phyloP scores from a whole-genome alignment of 495 filamentous ascomycete genomes.

The Mytilinidion resinicola region DNA sequence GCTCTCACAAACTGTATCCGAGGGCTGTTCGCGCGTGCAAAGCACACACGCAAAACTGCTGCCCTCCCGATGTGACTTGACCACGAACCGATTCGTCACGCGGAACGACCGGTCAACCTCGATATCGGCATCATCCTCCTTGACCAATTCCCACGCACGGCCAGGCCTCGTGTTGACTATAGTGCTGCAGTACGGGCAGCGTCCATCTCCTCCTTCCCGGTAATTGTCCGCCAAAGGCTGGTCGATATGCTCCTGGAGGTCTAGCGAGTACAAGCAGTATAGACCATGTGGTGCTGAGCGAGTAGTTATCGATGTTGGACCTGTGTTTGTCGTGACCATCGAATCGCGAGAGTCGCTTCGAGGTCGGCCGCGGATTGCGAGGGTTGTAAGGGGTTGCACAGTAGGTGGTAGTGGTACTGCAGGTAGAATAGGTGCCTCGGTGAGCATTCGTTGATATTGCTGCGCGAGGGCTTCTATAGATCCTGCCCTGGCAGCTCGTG shows the following conservation, averaged over 20 bases:
- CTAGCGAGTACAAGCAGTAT: constrained; percentile 15
- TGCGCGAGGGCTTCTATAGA: constrained; percentile 12
- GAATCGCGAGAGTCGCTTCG: neutral
- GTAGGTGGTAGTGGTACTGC: neutral
- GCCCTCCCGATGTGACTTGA: constrained; percentile 20
- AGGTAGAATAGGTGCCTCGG: neutral
- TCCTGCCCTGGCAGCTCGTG: constrained; percentile 7
- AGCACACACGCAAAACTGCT: constrained; percentile 18
- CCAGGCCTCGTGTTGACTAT: constrained; percentile 5
- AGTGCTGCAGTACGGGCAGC: constrained; percentile 17
- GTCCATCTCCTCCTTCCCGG: constrained; percentile 6
- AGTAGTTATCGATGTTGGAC: neutral
- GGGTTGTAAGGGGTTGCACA: neutral
- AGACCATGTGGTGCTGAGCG: constrained; percentile 3
- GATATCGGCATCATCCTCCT: constrained; percentile 3
- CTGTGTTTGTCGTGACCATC: neutral
- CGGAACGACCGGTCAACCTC: constrained; percentile 3
- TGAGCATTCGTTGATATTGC: constrained; percentile 19
- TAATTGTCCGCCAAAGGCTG: constrained; percentile 15
- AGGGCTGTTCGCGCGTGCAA: constrained; percentile 5
- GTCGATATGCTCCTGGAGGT: constrained; percentile 11
- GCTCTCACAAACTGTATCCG: constrained; percentile 15
- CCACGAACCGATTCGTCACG: constrained; percentile 10
- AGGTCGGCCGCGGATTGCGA: neutral
- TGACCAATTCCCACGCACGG: constrained; percentile 15